These are phyloP conservation scores for Cicer arietinum DNA, from an alignment of 306 rosid species.

Conservation along the genomic window DNA sequence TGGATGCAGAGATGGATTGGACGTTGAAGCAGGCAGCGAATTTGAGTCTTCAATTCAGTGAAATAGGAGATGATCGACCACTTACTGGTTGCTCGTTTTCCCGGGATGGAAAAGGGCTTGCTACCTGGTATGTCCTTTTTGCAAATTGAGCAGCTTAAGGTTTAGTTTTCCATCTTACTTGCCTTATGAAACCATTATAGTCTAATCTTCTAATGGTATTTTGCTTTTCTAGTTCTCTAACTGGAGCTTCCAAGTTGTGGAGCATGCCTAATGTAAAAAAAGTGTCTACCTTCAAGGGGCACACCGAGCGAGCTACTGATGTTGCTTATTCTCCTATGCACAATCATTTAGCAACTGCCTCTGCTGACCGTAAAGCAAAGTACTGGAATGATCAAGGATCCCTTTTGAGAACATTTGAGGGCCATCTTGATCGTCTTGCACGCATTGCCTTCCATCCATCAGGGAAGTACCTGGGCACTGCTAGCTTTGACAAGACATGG, in stretches of 20 bases:
- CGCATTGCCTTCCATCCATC: constrained; percentile 94
- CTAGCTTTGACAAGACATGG: constrained; percentile 98
- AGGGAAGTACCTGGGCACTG: constrained; percentile 91
- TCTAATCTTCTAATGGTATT: constrained; percentile 33
- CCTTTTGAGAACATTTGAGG: constrained; percentile 74
- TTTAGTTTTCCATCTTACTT: constrained; percentile 18
- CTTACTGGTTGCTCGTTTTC: constrained; percentile 92
- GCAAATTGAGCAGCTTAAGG: constrained; percentile 26
- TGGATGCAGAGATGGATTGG: constrained; percentile 85
- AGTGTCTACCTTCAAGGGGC: constrained; percentile 79
- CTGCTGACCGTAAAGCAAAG: constrained; percentile 89
- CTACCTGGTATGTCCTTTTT: constrained; percentile 66
- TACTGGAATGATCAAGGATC: constrained; percentile 87
- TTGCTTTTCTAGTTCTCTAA: constrained; percentile 66
- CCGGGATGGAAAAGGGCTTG: constrained; percentile 72
- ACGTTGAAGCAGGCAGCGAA: constrained; percentile 71
- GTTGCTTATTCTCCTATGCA: constrained; percentile 75
- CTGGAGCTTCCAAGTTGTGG: constrained; percentile 85
- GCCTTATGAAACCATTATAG: constrained; percentile 22
- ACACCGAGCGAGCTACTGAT: constrained; percentile 85
- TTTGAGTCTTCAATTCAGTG: constrained; percentile 84
- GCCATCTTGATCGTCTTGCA: constrained; percentile 97
- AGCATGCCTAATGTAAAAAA: constrained; percentile 82
- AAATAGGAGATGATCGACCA: constrained; percentile 95
- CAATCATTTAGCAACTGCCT: constrained; percentile 86